Percentiles rank a stretch among this genome's conserved stretches.
These are phyloP conservation scores for Lepidium africanum DNA, from an alignment of 345 rosid genomes.

Conservation along the genomic window DNA sequence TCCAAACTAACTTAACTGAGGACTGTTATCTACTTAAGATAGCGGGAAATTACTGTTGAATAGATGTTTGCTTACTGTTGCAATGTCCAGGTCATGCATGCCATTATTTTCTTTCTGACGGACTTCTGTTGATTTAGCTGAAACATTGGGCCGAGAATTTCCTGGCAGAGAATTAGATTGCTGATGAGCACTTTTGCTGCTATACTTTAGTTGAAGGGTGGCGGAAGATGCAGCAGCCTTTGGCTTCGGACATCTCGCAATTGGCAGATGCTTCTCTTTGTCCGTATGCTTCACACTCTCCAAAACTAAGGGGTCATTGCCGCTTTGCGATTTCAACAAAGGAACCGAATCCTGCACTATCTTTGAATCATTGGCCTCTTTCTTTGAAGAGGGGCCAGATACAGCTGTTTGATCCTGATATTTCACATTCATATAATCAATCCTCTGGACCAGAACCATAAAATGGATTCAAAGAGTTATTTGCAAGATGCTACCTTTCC, in stretches of 20 bases:
- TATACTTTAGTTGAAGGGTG: constrained; percentile 36
- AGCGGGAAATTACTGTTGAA: constrained; percentile 37
- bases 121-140: constrained; percentile 26
- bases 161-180: constrained; percentile 45
- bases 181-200: constrained; percentile 38
- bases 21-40: neutral
- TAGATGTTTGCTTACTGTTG: constrained; percentile 44
- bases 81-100: constrained; percentile 42
- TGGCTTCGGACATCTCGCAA: constrained; percentile 35
- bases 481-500: constrained; percentile 36
- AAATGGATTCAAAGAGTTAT: constrained; percentile 22
- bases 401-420: constrained; percentile 35
- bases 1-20: neutral
- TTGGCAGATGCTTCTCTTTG: constrained; percentile 41
- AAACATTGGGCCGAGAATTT: constrained; percentile 27
- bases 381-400: constrained; percentile 41
- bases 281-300: constrained; percentile 46
- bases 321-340: constrained; percentile 36
- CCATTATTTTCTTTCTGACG: constrained; percentile 49
- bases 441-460: constrained; percentile 27
- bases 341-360: constrained; percentile 31
- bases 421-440: constrained; percentile 34
- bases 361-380: constrained; percentile 47
- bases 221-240: constrained; percentile 46
- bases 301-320: constrained; percentile 32